phyloP scores from a whole-genome alignment of 2,329 filamentous ascomycete genomes.

The Fusarium nelsonii region DNA sequence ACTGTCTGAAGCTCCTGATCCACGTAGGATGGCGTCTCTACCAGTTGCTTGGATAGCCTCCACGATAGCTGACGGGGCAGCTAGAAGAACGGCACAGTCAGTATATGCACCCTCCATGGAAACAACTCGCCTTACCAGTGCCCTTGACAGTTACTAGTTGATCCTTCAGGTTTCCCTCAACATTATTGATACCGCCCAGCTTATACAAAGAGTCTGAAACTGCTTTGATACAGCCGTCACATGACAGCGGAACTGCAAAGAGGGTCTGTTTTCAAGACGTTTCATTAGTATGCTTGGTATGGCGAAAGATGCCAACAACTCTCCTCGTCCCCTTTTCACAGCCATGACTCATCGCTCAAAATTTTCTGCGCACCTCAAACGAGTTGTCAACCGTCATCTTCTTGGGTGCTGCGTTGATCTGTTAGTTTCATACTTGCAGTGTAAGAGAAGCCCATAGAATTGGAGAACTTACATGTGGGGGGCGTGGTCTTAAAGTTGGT shows the following conservation, averaged over 20 bases:
- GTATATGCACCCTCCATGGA: constrained; percentile 15
- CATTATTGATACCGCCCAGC: constrained; percentile 82
- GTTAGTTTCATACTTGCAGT: constrained; percentile 43
- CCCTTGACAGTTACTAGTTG: constrained; percentile 89
- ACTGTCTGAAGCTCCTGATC: constrained; percentile 88
- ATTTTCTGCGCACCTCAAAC: constrained; percentile 58
- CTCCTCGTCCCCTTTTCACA: constrained; percentile 45
- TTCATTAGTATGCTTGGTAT: constrained; percentile 52
- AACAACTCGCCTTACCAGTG: constrained; percentile 67
- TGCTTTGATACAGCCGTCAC: constrained; percentile 88
- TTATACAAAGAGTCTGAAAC: constrained; percentile 83
- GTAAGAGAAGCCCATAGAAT: constrained; percentile 43
- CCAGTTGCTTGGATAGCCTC: constrained; percentile 89
- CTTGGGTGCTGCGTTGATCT: constrained; percentile 34
- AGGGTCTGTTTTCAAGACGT: constrained; percentile 73
- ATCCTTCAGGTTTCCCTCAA: constrained; percentile 83
- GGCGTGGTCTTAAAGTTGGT: constrained; percentile 38
- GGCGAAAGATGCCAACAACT: constrained; percentile 28
- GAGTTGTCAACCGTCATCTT: constrained; percentile 61
- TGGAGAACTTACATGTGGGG: constrained; percentile 41
- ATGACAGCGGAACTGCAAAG: constrained; percentile 94
- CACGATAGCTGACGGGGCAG: constrained; percentile 90
- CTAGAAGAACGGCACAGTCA: constrained; percentile 54
- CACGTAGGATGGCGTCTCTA: constrained; percentile 92
- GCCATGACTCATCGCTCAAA: constrained; percentile 40